Base-by-base conservation (phyloP, 768 basidiomycete genomes). In the Naganishia kalamii region DNA sequence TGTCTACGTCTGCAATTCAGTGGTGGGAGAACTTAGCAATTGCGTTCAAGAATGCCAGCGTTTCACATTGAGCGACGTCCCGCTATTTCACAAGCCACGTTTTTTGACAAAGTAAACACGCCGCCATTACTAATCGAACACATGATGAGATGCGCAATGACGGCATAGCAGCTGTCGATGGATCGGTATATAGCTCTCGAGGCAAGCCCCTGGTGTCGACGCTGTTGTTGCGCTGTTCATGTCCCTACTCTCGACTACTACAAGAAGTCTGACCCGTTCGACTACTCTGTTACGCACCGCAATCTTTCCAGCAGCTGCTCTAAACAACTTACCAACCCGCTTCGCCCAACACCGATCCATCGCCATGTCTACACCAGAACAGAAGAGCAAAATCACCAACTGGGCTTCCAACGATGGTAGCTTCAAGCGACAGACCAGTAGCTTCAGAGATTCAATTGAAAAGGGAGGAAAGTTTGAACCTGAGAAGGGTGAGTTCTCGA, bases 381-480 rank as follows among this genome's bases (percentile, higher is more conserved):
- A 67, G 7, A 43, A 86, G 65, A 25, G 25, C 8, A 63, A 63
- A 25, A 85, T 88, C 60, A 75, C 80, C 12, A 84, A 82, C 70
- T 81, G 81, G 74, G 79, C 82, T 3, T 81, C 82, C 59, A 65
- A 80, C 0, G 86, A 88, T 66, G 89, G 89, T 5, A 81, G 84
- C 0, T 91, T 87, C 81, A 84, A 85, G 70, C 79, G 86, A 32
- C 79, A 81, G 46, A 73, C 79, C 17, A 82, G 85, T 11, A 70
- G 80, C 0, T 88, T 87, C 79, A 75, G 87, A 21, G 81, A 84
- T 70, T 70, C 63, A 32, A 84, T 89, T 70, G 76, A 82, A 72
- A 80, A 82, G 57, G 84, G 83, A 3, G 85, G 85, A 25, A 74
- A 83, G 68, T 90, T 87, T 70, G 79, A 84, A 48, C 86, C 93